Percentiles rank a stretch among this genome's conserved stretches.
These are phyloP conservation scores for Gossypium turneri DNA, from an alignment of 345 rosid species.

Conservation along the genomic window DNA sequence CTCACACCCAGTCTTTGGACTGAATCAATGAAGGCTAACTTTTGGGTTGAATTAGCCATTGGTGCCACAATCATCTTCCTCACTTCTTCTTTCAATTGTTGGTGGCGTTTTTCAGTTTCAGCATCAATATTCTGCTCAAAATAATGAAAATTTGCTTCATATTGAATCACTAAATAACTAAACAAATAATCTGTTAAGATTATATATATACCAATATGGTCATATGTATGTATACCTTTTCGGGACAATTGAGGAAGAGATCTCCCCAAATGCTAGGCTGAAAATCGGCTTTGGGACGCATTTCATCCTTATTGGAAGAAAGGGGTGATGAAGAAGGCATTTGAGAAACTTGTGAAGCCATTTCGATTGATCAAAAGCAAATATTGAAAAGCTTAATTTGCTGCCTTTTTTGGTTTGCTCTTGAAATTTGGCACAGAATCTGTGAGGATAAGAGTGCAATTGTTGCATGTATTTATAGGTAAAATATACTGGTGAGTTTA, in stretches of 20 bases:
- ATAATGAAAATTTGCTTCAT: background rate
- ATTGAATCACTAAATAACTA: background rate
- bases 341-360: background rate
- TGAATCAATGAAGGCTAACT: conserved; percentile 24
- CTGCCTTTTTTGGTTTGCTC: background rate
- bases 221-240: background rate
- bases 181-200: background rate
- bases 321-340: background rate
- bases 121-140: conserved; percentile 3
- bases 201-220: background rate
- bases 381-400: background rate
- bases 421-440: background rate
- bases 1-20: conserved; percentile 28
- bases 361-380: background rate
- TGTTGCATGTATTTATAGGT: background rate
- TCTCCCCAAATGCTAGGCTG: conserved; percentile 11
- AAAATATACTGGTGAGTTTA: background rate
- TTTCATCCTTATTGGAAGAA: background rate
- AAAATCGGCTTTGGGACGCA: background rate
- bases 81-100: conserved; percentile 21
- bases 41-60: background rate
- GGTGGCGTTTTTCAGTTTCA: background rate
- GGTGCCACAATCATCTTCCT: conserved; percentile 16
- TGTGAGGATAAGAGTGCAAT: background rate
- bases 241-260: background rate